Evolutionary conservation across 495 filamentous ascomycete species (phyloP).

Genomic region (Penicillium bialowiezense): DNA sequence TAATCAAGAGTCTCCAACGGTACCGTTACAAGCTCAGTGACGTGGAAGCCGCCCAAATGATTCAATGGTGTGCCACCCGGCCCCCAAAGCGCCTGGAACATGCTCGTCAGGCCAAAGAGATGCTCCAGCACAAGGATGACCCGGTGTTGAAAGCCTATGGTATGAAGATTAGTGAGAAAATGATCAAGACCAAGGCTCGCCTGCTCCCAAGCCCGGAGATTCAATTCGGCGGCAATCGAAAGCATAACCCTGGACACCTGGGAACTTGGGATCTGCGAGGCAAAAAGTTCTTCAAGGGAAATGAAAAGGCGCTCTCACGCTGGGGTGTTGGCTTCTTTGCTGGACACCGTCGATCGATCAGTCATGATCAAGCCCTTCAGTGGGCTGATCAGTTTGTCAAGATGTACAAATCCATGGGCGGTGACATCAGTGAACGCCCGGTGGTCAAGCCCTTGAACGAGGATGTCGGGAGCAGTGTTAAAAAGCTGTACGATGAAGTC

Average conservation of each 20-base stretch:
- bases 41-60: conserved; percentile 70
- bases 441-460: conserved; percentile 29
- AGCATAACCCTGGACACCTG: conserved; percentile 49
- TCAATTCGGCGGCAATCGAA: conserved; percentile 52
- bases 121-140: conserved; percentile 68
- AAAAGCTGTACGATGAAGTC: conserved; percentile 47
- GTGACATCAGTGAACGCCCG: conserved; percentile 45
- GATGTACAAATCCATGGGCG: conserved; percentile 70
- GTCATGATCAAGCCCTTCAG: conserved; percentile 40
- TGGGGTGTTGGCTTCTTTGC: conserved; percentile 69
- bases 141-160: conserved; percentile 64
- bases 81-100: conserved; percentile 60
- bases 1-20: conserved; percentile 61
- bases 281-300: conserved; percentile 66
- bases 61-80: conserved; percentile 72
- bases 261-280: conserved; percentile 87
- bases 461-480: conserved; percentile 52
- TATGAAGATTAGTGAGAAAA: conserved; percentile 58
- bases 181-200: conserved; percentile 66
- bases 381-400: conserved; percentile 62
- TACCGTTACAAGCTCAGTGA: conserved; percentile 78
- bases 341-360: conserved; percentile 37
- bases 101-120: conserved; percentile 61
- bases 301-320: conserved; percentile 54
- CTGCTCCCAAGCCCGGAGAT: conserved; percentile 69